phyloP scores from a whole-genome alignment of 139 green algal species.

The Deuterostichococcus epilithicus region DNA sequence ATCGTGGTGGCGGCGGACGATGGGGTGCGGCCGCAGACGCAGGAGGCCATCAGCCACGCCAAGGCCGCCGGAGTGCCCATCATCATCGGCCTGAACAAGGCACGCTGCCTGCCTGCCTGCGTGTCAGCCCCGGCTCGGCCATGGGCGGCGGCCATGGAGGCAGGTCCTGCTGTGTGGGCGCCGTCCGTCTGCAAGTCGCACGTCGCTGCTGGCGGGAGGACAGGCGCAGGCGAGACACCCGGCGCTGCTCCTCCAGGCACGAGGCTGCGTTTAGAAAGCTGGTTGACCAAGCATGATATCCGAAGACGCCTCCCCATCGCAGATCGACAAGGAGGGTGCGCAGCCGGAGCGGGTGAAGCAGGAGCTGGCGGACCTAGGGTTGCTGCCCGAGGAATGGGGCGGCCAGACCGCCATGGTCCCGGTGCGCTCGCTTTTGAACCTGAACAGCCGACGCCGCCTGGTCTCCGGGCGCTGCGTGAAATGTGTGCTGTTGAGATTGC shows the following conservation, averaged over 20 bases:
- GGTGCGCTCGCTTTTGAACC: neutral
- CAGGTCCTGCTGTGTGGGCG: too few species aligned
- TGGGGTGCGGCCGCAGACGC: slow-evolving; percentile 92
- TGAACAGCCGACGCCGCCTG: too few species aligned
- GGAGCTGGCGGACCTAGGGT: slow-evolving; percentile 77
- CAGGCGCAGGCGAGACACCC: too few species aligned
- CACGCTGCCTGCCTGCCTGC: neutral
- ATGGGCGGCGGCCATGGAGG: too few species aligned
- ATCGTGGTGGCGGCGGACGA: slow-evolving; percentile 98
- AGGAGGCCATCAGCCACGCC: slow-evolving; percentile 91
- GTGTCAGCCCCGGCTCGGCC: neutral
- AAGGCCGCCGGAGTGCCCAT: slow-evolving; percentile 90
- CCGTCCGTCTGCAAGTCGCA: too few species aligned
- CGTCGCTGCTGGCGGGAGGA: too few species aligned
- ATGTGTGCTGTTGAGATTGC: too few species aligned
- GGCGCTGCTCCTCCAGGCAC: too few species aligned
- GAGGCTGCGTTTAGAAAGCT: too few species aligned
- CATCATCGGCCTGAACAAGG: slow-evolving; percentile 81
- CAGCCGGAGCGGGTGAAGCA: slow-evolving; percentile 83
- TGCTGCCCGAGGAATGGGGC: slow-evolving; percentile 97
- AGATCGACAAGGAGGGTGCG: slow-evolving; percentile 91
- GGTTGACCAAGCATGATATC: too few species aligned
- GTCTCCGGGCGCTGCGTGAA: too few species aligned
- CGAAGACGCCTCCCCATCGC: too few species aligned
- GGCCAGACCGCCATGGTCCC: slow-evolving; percentile 83